These are phyloP conservation scores for Thymus quinquecostatus DNA, from an alignment of 257 asterid species.

Conservation along the genomic window DNA sequence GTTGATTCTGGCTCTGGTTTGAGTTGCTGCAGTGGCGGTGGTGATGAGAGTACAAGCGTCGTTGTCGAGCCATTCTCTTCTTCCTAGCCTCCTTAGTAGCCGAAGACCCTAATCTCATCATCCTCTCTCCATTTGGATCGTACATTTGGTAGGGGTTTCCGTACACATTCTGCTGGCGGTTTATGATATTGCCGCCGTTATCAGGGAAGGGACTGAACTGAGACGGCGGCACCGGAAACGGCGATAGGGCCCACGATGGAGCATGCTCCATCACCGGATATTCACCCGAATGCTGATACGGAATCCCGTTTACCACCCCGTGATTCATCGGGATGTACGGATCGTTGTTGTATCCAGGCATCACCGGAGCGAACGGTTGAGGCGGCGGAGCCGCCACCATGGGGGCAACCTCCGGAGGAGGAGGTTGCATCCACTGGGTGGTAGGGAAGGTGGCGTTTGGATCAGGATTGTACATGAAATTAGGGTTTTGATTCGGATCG, in stretches of 20 bases:
- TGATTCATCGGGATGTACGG: conserved; percentile 38
- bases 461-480: conserved; percentile 32
- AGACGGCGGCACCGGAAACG: conserved; percentile 40
- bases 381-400: conserved; percentile 17
- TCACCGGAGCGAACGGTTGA: conserved; percentile 12
- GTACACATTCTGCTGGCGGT: conserved; percentile 40
- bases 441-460: conserved; percentile 22
- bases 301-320: conserved; percentile 47
- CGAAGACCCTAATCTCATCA: conserved; percentile 58
- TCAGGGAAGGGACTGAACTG: conserved; percentile 49
- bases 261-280: conserved; percentile 52
- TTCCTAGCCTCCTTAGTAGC: conserved; percentile 92
- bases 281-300: conserved; percentile 38
- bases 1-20: conserved; percentile 36
- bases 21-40: conserved; percentile 41
- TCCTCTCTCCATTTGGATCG: conserved; percentile 53
- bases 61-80: conserved; percentile 92
- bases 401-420: conserved; percentile 20
- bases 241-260: conserved; percentile 50
- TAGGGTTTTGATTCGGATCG: conserved; percentile 30
- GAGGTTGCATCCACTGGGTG: conserved; percentile 44
- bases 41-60: conserved; percentile 52
- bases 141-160: conserved; percentile 50
- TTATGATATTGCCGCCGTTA: conserved; percentile 14
- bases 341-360: conserved; percentile 37